Conservation (phyloP, 331 rosid genomes). For the Arachis monticola region DNA sequence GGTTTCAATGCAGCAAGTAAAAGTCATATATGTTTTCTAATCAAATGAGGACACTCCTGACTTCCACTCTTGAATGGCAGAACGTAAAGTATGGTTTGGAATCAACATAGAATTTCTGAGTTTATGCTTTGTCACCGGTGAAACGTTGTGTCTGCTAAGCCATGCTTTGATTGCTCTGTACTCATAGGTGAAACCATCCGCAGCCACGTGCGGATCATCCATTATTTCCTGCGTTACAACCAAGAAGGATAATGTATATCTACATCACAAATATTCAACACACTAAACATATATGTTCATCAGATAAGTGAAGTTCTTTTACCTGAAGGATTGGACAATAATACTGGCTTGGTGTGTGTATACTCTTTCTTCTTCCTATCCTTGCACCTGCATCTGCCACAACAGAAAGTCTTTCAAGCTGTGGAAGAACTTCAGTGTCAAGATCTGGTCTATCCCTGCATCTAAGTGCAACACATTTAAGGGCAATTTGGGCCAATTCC, state of each 20-base stretch:
- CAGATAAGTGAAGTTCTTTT: conserved; percentile 28
- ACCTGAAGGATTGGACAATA: conserved; percentile 98
- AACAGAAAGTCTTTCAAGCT: conserved; percentile 63
- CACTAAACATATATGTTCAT: conserved; percentile 5
- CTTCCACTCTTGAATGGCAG: conserved; percentile 89
- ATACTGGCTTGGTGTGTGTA: conserved; percentile 70
- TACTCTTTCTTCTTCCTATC: conserved; percentile 42
- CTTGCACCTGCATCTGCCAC: conserved; percentile 59
- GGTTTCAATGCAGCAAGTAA: conserved; percentile 20
- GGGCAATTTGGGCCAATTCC: conserved; percentile 70
- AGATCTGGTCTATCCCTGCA: conserved; percentile 99
- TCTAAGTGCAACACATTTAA: conserved; percentile 74
- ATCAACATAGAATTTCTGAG: conserved; percentile 63
- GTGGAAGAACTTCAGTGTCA: conserved; percentile 83
- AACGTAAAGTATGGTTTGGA: conserved; percentile 79
- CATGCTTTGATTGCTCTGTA: conserved; percentile 88
- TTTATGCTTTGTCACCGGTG: conserved; percentile 74
- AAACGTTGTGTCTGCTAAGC: conserved; percentile 73
- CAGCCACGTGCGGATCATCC: conserved; percentile 88
- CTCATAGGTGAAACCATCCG: conserved; percentile 90
- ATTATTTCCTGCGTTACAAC: conserved; percentile 73
- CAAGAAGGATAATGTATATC: background rate
- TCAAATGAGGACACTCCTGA: conserved; percentile 44
- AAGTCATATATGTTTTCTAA: conserved; percentile 31
- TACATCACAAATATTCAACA: conserved; percentile 10